phyloP scores from a whole-genome alignment of 495 filamentous ascomycete genomes.

The Xylaria cubensis region DNA sequence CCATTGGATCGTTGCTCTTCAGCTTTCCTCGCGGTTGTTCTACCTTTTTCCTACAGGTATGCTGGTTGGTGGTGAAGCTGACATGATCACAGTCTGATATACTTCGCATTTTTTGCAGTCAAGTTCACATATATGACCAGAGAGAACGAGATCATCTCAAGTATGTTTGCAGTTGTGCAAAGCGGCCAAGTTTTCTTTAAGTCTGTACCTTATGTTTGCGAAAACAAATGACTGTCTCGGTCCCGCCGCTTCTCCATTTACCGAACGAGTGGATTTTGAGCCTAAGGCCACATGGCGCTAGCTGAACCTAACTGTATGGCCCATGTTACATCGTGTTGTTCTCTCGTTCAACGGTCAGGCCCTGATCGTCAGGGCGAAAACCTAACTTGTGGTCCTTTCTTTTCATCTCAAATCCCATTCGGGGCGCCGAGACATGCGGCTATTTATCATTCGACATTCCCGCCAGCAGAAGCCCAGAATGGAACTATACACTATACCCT shows the following conservation, averaged over 20 bases:
- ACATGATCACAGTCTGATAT: not conserved
- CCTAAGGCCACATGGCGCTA: conserved; percentile 8
- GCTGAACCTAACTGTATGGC: not conserved
- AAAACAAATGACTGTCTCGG: conserved; percentile 8
- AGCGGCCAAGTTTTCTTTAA: not conserved
- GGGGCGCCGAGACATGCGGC: conserved; percentile 4
- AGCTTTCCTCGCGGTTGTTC: not conserved
- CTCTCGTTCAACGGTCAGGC: not conserved
- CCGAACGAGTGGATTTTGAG: not conserved
- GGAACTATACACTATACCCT: not conserved
- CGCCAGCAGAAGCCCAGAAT: not conserved
- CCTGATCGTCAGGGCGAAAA: not conserved
- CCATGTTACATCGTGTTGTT: not conserved
- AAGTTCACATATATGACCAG: not conserved
- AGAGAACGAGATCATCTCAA: not conserved
- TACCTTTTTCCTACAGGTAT: not conserved
- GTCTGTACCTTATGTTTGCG: not conserved
- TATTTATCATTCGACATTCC: not conserved
- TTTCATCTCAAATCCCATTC: not conserved
- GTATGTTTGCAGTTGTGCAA: not conserved
- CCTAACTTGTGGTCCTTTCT: not conserved
- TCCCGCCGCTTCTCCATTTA: not conserved
- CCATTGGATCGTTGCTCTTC: not conserved
- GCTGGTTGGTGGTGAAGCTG: not conserved
- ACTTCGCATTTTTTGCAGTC: not conserved